Conservation (phyloP, 2,329 filamentous ascomycete species). For the Phaeosphaeriaceae sp. region DNA sequence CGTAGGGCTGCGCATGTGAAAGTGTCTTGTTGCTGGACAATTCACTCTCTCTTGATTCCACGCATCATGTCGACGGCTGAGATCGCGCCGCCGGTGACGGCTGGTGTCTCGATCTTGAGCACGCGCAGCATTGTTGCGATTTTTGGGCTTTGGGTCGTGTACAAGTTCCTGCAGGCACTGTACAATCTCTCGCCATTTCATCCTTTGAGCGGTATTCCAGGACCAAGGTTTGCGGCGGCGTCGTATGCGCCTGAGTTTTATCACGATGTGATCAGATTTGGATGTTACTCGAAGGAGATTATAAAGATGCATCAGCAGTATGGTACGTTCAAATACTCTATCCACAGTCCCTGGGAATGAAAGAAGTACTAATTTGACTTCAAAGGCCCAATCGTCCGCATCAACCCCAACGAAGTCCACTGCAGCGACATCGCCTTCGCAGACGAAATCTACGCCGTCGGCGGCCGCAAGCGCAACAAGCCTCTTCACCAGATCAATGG, state of each 20-base stretch:
- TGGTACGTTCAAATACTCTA: constrained; percentile 20
- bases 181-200: constrained; percentile 39
- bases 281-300: constrained; percentile 44
- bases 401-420: constrained; percentile 43
- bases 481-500: constrained; percentile 37
- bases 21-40: neutral
- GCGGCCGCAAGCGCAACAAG: constrained; percentile 32
- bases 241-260: constrained; percentile 48
- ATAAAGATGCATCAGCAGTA: constrained; percentile 47
- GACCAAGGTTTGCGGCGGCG: constrained; percentile 44
- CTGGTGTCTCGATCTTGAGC: constrained; percentile 13
- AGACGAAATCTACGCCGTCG: constrained; percentile 40
- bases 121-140: constrained; percentile 12
- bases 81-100: constrained; percentile 3
- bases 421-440: constrained; percentile 39
- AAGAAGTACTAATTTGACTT: neutral
- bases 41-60: neutral
- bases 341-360: no score
- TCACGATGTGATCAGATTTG: constrained; percentile 43
- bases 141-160: constrained; percentile 20
- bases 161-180: constrained; percentile 21
- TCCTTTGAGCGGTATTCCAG: constrained; percentile 41
- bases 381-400: constrained; percentile 44
- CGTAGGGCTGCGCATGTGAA: neutral
- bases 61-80: constrained; percentile 1